Base-by-base conservation (phyloP, 371 early-diverging fungal genomes). In the Mucor racemosus region DNA sequence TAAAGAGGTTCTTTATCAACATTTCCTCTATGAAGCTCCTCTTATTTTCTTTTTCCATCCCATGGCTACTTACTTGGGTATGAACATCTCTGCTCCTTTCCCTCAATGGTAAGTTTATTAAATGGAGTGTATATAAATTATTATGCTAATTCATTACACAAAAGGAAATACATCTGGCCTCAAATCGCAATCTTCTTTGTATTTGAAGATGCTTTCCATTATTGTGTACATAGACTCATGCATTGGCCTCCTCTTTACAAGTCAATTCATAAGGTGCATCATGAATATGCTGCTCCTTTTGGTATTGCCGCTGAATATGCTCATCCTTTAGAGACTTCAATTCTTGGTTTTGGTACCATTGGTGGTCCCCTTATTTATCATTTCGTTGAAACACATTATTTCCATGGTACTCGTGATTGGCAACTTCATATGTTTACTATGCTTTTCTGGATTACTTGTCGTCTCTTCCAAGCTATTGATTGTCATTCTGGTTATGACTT, bases 401-500 rank as follows among this genome's bases (percentile, higher is more conserved):
- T 59, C 58, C 1, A 50, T 58, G 39, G 1, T 67, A 7, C 60
- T 81, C 15, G 41, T n/a, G 65, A 64, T 33, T 93, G 89, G 86
- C 84, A 89, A 53, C 79, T 95, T 60, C 95, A 95, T 67, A 73
- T 95, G 31, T 73, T 94, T 50, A 92, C 92, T 39, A 88, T 95
- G 84, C 73, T 93, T 44, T 67, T 83, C 14, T 96, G 97, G 96
- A 87, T 95, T 68, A 82, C 86, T 33, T 74, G 88, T 15, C 88
- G 94, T 69, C 86, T 94, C 56, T 88, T 92, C 78, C 92, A 92
- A 78, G 90, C 95, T 33, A 90, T 97, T 42, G 97, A 97, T 75
- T 92, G 94, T 53, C 98, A 97, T 79, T 93, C 94, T 46, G 98
- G 98, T 1, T 97, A 97, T 71, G 97, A 96, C 71, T 96, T 97